Evolutionary conservation across 2,329 filamentous ascomycete species (phyloP), one percentile per base, ranked within the genome.

Genomic region (Rhytidhysteron rufulum): DNA sequence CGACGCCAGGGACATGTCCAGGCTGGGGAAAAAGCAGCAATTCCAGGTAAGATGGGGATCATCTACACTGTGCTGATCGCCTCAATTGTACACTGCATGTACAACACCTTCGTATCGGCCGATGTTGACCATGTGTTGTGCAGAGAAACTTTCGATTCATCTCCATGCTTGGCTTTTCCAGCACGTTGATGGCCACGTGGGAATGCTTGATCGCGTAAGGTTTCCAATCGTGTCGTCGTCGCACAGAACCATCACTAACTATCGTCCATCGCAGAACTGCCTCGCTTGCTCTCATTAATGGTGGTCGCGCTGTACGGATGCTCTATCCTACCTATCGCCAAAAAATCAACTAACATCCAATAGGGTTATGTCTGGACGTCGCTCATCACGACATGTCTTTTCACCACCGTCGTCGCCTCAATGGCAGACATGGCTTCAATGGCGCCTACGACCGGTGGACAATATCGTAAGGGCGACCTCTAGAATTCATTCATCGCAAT

Each of bases 351-450:
- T 27, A 27, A 27, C 13, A 27, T 27, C 13, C 24, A 13, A 27
- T 13, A 27, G 24, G 63, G 61, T 8, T 42, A 58, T 3, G 55
- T 69, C 33, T 66, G 52, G 49, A 47, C 49, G 6, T 66, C 58
- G 30, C 48, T 68, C 21, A 52, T 53, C 34, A 60, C 55, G 0
- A 58, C 54, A 17, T 34, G 63, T 15, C 62, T 63, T 6, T 61
- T 65, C 37, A 45, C 51, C 2, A 55, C 61, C 29, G 58, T 63
- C 6, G 57, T 61, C 25, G 30, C 60, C 9, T 58, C 51, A 2
- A 40, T 66, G 20, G 58, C 62, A 11, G 62, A 67, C 25, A 63
- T 63, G 60, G 53, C 50, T 4, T 62, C 59, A 11, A 53, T 65
- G 37, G 37, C 37, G 5, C 37, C 37, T 5, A 39, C 22, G 10